phyloP scores from a whole-genome alignment of 352 stramenopile species.

The Phytophthora ohioensis region DNA sequence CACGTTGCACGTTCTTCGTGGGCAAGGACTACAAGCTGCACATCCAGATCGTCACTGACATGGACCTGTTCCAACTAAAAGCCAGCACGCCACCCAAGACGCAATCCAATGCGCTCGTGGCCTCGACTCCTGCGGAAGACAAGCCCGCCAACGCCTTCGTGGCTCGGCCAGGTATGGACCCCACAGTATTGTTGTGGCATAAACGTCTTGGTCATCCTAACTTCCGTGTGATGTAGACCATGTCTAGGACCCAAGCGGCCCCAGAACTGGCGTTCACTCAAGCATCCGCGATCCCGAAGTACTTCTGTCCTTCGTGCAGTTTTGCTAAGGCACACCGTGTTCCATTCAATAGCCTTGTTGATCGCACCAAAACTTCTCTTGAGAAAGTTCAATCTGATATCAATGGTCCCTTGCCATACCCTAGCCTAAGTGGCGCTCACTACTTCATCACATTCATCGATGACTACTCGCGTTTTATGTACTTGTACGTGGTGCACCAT shows the following conservation, averaged over 20 bases:
- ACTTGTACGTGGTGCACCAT: neutral
- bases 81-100: too few relatives aligned
- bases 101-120: too few relatives aligned
- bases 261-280: constrained; percentile 8
- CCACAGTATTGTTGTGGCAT: too few relatives aligned
- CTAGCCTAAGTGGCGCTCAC: constrained; percentile 7
- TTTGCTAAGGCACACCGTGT: constrained; percentile 4
- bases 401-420: constrained; percentile 14
- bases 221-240: neutral
- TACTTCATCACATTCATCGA: constrained; percentile 19
- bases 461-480: constrained; percentile 11
- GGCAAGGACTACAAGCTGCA: too few relatives aligned
- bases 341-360: constrained; percentile 11
- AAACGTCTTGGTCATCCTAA: too few relatives aligned
- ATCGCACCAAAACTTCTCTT: constrained; percentile 1
- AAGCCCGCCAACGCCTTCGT: too few relatives aligned
- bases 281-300: constrained; percentile 1
- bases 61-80: too few relatives aligned
- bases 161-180: too few relatives aligned
- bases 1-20: too few relatives aligned
- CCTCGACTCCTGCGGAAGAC: too few relatives aligned
- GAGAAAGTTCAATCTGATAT: constrained; percentile 3
- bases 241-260: neutral
- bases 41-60: too few relatives aligned
- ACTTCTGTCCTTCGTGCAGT: neutral